Percentiles rank a stretch among this genome's conserved stretches.
phyloP scores from a whole-genome alignment of 768 basidiomycete genomes.

The Hygrophoropsis aurantiaca region DNA sequence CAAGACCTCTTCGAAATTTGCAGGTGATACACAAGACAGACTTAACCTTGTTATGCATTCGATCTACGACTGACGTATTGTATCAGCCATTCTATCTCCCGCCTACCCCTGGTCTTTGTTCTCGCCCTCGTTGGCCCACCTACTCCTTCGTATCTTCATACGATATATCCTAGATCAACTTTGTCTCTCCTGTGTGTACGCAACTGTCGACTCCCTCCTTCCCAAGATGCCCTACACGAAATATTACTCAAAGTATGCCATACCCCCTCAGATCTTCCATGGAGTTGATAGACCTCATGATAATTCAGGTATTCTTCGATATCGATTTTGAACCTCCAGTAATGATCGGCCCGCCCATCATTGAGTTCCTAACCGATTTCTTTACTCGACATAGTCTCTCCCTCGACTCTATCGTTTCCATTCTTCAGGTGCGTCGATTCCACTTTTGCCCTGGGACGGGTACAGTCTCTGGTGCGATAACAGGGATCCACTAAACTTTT shows the following conservation, averaged over 20 bases:
- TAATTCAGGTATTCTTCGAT: slow-evolving; percentile 63
- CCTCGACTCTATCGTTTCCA: slow-evolving; percentile 53
- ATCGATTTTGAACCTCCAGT: slow-evolving; percentile 57
- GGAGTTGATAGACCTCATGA: slow-evolving; percentile 12
- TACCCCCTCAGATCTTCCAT: not conserved
- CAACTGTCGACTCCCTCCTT: slow-evolving; percentile 50
- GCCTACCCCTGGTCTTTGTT: slow-evolving; percentile 65
- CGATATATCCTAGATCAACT: slow-evolving; percentile 57
- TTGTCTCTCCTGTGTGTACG: slow-evolving; percentile 58
- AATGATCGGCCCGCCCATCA: slow-evolving; percentile 55
- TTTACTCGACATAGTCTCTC: slow-evolving; percentile 57
- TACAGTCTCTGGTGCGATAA: too few species aligned
- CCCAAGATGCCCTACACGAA: slow-evolving; percentile 47
- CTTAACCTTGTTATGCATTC: not conserved
- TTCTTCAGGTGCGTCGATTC: slow-evolving; percentile 54
- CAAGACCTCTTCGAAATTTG: slow-evolving; percentile 73
- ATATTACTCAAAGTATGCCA: slow-evolving; percentile 53
- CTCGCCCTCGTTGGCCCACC: slow-evolving; percentile 58
- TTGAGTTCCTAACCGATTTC: slow-evolving; percentile 60
- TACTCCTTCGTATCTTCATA: slow-evolving; percentile 55
- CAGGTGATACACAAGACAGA: slow-evolving; percentile 60
- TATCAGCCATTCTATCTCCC: slow-evolving; percentile 49
- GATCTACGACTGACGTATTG: slow-evolving; percentile 1
- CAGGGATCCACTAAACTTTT: not conserved
- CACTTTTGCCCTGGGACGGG: not conserved